Evolutionary conservation across 257 asterid genomes (phyloP), one percentile per base, ranked within the genome.

Genomic region (Solanum etuberosum): DNA sequence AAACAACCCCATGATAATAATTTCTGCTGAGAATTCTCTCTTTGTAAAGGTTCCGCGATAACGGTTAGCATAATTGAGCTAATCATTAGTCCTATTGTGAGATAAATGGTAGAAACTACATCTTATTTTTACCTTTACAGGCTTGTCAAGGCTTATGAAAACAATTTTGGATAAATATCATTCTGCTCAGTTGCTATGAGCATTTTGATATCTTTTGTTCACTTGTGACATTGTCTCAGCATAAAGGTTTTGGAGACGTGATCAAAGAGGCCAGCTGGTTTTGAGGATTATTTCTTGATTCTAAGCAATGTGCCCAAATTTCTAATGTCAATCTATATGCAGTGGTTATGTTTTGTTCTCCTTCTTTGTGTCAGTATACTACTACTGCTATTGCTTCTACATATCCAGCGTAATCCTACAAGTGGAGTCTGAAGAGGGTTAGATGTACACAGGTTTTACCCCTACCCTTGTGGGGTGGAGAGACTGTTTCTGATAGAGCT

Each of bases 291-390:
- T 91, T 88, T 72, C 91, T 88, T 87, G 94, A 89, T 23, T 93
- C 90, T 80, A 96, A 88, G 98, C 98, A 96, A 31, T 92, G 84
- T 25, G 95, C 96, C 97, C 98, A 96, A 3, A 97, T 94, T 82
- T 93, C 94, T 92, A 91, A 54, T 6, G 98, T 98, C 90, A 93
- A 61, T 91, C 91, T 92, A 83, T 94, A 94, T 81, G 98, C 98
- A 51, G 88, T 90, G 11, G 96, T 93, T 57, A 91, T 94, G 16
- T 93, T 16, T 71, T 71, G 43, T 32, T 32, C 43, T 70, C 3
- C 3, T 31, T 0, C 42, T 31, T 71, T 71, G 43, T 20, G 65
- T 57, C 65, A 20, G 65, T 57, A 57, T 20, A 57, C 12, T 57
- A 57, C 0, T 57, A 20, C 25, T 54, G 3, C 14, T 42, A 7